Evolutionary conservation across 2,329 filamentous ascomycete species (phyloP), one percentile per base, ranked within the genome.

Genomic region (Alternaria brassicae): DNA sequence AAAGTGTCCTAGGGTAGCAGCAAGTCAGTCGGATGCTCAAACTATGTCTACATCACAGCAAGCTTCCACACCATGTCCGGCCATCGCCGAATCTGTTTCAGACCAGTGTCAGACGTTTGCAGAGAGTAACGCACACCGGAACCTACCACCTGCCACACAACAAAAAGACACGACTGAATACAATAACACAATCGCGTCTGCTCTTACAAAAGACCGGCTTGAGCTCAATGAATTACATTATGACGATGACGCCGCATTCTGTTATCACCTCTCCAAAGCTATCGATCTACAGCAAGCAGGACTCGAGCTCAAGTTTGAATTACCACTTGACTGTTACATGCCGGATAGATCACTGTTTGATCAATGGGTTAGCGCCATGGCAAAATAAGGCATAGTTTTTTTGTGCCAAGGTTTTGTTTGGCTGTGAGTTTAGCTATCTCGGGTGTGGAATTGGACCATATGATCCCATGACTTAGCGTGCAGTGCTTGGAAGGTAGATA

Each of bases 241-340:
- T 32, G 7, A 36, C 13, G 13, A 36, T 8, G 32, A 17, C 6
- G 25, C n/a, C 5, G 34, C 48, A 13, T 37, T 27, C 21, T 49
- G 32, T 17, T n/a, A 19, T 10, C 6, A 21, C 1, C n/a, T 53
- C 17, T 32, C 27, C 13, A 42, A 34, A 25, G 39, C 37, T 19
- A 34, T 53, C n/a, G 23, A 25, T 5, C 9, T 41, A 27, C 37
- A 53, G 15, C 10, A 42, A 13, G 49, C 49, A 2, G 49, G 21
- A 15, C 5, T 21, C 5, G 49, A 42, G 3, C 15, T 42, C 10
- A 23, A 39, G 6, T 47, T 54, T 4, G 34, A 7, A 15, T 17
- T 54, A n/a, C 52, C 41, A 17, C 8, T 54, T 2, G 15, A 54
- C 8, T 47, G 34, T 21, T 54, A 48, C 25, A 48, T 54, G n/a